These are phyloP conservation scores for Populus deltoides DNA, from an alignment of 345 rosid species.

Conservation along the genomic window DNA sequence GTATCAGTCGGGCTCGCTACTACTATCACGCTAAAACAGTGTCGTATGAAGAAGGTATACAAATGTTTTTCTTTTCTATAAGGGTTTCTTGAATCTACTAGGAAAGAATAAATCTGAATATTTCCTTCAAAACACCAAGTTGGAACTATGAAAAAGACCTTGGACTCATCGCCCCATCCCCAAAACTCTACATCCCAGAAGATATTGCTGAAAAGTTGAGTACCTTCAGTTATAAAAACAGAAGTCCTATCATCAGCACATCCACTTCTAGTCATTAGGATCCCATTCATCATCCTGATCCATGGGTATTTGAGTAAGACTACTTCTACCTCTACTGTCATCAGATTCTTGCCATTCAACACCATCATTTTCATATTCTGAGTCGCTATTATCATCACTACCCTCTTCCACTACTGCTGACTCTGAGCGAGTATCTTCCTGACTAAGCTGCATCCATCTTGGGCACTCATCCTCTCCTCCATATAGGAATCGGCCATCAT, in stretches of 20 bases:
- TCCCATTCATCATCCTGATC: conserved; percentile 96
- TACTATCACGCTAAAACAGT: conserved; percentile 7
- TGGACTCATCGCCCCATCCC: conserved; percentile 13
- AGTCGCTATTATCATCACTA: conserved; percentile 46
- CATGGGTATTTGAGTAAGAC: conserved; percentile 36
- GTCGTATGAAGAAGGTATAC: conserved; percentile 26
- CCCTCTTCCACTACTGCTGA: conserved; percentile 39
- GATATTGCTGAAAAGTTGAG: conserved; percentile 28
- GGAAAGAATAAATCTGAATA: conserved; percentile 45
- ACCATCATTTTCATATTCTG: conserved; percentile 55
- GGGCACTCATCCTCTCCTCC: conserved; percentile 93
- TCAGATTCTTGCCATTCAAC: conserved; percentile 57
- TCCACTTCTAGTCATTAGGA: conserved; percentile 67
- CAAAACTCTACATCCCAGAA: conserved; percentile 29
- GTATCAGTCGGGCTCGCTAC: conserved; percentile 5
- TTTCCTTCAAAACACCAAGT: conserved; percentile 31
- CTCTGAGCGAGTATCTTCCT: conserved; percentile 15
- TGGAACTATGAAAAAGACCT: conserved; percentile 30
- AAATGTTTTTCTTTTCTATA: conserved; percentile 28
- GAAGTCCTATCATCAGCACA: conserved; percentile 12
- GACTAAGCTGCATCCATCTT: conserved; percentile 65
- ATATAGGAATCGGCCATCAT: conserved; percentile 47
- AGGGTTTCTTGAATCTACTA: conserved; percentile 31
- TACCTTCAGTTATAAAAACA: conserved; percentile 15
- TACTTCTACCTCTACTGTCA: conserved; percentile 40